These are phyloP conservation scores for Rhipidocladum racemiflorum DNA, from an alignment of 176 grass and related monocot species.

Conservation along the genomic window DNA sequence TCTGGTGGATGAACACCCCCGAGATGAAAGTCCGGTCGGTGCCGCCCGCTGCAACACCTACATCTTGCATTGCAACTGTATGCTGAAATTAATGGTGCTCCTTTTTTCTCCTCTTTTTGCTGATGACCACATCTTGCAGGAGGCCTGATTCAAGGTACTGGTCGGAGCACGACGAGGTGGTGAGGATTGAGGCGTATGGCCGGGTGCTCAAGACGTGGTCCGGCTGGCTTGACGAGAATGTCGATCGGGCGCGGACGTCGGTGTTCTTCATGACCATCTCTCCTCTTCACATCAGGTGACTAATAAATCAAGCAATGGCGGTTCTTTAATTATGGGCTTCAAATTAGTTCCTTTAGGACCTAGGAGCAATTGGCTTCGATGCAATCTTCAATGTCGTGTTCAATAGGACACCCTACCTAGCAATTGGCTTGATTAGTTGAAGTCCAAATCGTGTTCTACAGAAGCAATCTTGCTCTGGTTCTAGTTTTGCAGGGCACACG, in stretches of 20 bases:
- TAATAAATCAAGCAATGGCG: neutral
- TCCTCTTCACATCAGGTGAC: slow-evolving; percentile 69
- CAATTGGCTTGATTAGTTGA: neutral
- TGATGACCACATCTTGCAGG: neutral
- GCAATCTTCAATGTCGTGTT: neutral
- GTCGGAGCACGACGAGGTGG: slow-evolving; percentile 70
- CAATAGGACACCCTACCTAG: neutral
- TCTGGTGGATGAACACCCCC: slow-evolving; percentile 92
- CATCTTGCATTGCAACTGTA: neutral
- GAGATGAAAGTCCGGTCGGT: slow-evolving; percentile 74
- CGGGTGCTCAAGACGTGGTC: slow-evolving; percentile 64
- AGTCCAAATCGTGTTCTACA: slow-evolving; percentile 6
- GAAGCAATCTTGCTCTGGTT: slow-evolving; percentile 26
- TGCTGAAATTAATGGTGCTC: neutral
- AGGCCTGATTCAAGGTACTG: slow-evolving; percentile 47
- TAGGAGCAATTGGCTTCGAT: slow-evolving; percentile 4
- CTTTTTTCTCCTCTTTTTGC: neutral
- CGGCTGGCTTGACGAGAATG: slow-evolving; percentile 53
- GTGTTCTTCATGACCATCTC: slow-evolving; percentile 95
- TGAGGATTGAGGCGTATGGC: slow-evolving; percentile 52
- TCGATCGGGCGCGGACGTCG: slow-evolving; percentile 47
- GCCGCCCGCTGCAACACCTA: too few species aligned
- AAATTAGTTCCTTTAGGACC: neutral
- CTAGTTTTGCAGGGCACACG: neutral
- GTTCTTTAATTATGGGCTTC: too few species aligned